Evolutionary conservation across 139 green algal species (phyloP), one percentile per base, ranked within the genome.

Genomic region (Yamagishiella unicocca): DNA sequence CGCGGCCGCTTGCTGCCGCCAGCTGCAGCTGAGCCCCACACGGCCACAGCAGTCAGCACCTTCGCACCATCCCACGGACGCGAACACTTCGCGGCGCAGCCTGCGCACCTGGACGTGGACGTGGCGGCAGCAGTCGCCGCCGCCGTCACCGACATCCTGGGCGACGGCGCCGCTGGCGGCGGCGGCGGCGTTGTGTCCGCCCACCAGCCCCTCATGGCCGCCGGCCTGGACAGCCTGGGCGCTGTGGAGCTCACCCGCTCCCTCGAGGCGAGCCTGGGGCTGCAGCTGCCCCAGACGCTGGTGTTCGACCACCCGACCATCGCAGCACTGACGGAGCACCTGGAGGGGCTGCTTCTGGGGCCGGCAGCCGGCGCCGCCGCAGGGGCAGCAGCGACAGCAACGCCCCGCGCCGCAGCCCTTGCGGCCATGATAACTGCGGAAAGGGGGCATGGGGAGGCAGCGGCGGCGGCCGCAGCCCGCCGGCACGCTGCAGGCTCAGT

Each of bases 221-320:
- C 93, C 5, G 96, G 96, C 17, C 85, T 98, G 74, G 95, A 98
- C 87, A 96, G 92, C 12, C 89, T 98, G 54, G 94, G 92, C 19
- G 90, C 92, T 12, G 94, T 98, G 76, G 94, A 98, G 92, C 94
- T 97, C 33, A 90, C 90, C 25, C 95, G 93, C 64, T 67, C 82
- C 1, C 87, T 97, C 37, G 78, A 94, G 38, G 58, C 70, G 1
- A 29, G 75, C 21, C 78, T 93, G 64, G 77, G 72, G 3, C 64
- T 95, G 40, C 62, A 87, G 46, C 90, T 96, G 42, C 92, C 93
- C 31, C 66, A 43, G 37, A 96, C 94, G 17, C 76, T 94, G 25
- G 92, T 95, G 50, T 94, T 96, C 50, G 93, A 96, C 61, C 93
- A 95, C 79, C 76, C 68, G 33, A 88, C 83, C 54, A 0, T 84